phyloP scores from a whole-genome alignment of 805 yeast species.

The Candida boleticola region DNA sequence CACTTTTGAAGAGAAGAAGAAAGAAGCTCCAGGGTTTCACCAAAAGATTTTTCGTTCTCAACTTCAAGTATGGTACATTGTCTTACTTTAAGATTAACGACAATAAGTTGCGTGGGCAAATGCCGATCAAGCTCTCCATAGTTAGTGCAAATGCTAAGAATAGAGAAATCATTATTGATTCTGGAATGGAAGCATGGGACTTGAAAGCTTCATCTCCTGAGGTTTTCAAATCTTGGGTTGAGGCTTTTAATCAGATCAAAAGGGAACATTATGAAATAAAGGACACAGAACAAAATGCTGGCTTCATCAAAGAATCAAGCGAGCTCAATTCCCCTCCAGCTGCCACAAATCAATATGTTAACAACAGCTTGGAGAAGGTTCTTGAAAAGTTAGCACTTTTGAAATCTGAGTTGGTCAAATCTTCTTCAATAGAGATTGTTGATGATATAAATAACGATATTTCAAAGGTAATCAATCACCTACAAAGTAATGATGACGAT shows the following conservation, averaged over 20 bases:
- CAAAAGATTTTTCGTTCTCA: slow-evolving; percentile 79
- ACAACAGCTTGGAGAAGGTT: slow-evolving; percentile 16
- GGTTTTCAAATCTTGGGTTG: slow-evolving; percentile 81
- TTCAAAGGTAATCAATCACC: slow-evolving; percentile 5
- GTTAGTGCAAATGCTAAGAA: slow-evolving; percentile 72
- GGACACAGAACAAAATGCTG: slow-evolving; percentile 11
- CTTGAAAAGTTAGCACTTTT: slow-evolving; percentile 19
- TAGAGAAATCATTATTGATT: slow-evolving; percentile 75
- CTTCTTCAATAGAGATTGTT: not conserved
- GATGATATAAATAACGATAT: slow-evolving; percentile 20
- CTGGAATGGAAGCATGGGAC: slow-evolving; percentile 94
- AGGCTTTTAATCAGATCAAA: slow-evolving; percentile 64
- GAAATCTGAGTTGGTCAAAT: slow-evolving; percentile 8
- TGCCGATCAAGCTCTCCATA: slow-evolving; percentile 82
- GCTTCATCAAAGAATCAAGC: not conserved
- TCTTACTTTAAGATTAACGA: slow-evolving; percentile 78
- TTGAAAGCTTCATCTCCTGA: slow-evolving; percentile 62
- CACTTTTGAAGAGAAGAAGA: slow-evolving; percentile 71
- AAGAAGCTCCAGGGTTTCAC: slow-evolving; percentile 85
- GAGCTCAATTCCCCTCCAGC: slow-evolving; percentile 1
- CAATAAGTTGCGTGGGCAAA: slow-evolving; percentile 80
- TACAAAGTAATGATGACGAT: slow-evolving; percentile 17
- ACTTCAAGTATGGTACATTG: slow-evolving; percentile 76
- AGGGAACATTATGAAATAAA: slow-evolving; percentile 10
- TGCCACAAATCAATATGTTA: not conserved